Percentiles rank a stretch among this genome's conserved stretches.
Evolutionary conservation across 495 filamentous ascomycete species (phyloP).

Genomic region (Monascus purpureus): DNA sequence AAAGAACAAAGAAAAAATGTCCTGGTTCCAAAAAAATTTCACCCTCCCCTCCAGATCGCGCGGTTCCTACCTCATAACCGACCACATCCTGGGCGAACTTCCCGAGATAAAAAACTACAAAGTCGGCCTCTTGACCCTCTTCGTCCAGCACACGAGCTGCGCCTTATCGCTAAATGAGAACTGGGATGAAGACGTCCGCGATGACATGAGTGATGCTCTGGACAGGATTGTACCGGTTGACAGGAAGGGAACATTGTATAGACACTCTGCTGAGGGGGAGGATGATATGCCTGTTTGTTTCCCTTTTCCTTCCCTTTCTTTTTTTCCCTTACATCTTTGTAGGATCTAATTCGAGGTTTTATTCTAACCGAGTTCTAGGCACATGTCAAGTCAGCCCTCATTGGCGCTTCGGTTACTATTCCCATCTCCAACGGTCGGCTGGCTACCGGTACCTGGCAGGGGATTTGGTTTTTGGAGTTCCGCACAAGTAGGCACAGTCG

Average conservation of each 20-base stretch:
- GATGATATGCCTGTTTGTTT: conserved; percentile 73
- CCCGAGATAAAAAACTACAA: conserved; percentile 71
- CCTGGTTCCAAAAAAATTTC: conserved; percentile 71
- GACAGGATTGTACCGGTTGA: conserved; percentile 78
- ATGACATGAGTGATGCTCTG: conserved; percentile 86
- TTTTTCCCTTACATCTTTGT: conserved; percentile 3
- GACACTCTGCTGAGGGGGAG: conserved; percentile 75
- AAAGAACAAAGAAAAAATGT: conserved; percentile 30
- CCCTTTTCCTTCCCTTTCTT: conserved; percentile 1
- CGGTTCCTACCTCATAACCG: conserved; percentile 83
- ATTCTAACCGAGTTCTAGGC: conserved; percentile 30
- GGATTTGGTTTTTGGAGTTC: conserved; percentile 95
- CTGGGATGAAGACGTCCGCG: conserved; percentile 68
- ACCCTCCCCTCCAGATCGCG: conserved; percentile 57
- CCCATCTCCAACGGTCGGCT: conserved; percentile 79
- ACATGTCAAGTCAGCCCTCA: conserved; percentile 80
- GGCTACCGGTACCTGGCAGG: conserved; percentile 57
- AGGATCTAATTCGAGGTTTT: conserved; percentile 2
- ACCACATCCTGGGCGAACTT: conserved; percentile 48
- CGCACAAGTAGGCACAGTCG: conserved; percentile 58
- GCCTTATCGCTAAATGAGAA: conserved; percentile 88
- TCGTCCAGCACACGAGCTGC: conserved; percentile 83
- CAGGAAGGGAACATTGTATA: conserved; percentile 58
- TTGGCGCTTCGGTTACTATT: conserved; percentile 78
- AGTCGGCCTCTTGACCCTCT: conserved; percentile 74